Evolutionary conservation across 345 rosid species (phyloP).

Genomic region (Salix suchowensis): DNA sequence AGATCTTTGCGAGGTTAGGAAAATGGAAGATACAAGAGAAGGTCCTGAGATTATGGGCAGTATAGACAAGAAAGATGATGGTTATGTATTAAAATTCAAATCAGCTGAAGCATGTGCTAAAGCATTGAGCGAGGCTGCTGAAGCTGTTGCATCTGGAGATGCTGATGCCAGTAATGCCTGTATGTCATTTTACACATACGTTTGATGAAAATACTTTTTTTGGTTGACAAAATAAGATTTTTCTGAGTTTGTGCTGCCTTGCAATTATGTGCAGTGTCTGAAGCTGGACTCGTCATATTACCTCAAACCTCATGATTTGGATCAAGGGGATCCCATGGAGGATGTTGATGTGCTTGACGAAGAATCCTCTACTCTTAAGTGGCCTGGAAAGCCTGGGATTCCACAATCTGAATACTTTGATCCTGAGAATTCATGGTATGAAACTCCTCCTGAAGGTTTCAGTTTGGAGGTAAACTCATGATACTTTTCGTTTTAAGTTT

Average conservation of each 20-base stretch:
- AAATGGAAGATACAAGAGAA: constrained; percentile 28
- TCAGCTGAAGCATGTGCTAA: constrained; percentile 80
- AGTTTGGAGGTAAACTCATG: constrained; percentile 50
- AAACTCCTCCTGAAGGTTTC: constrained; percentile 80
- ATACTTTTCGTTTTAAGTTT: background rate
- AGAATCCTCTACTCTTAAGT: constrained; percentile 45
- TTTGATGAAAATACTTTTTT: background rate
- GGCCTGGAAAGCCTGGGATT: constrained; percentile 64
- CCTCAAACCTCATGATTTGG: constrained; percentile 40
- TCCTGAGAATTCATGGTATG: constrained; percentile 79
- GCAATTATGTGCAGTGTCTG: constrained; percentile 40
- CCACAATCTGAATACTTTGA: constrained; percentile 54
- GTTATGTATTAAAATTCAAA: constrained; percentile 33
- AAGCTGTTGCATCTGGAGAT: constrained; percentile 60
- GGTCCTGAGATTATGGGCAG: constrained; percentile 11
- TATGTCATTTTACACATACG: constrained; percentile 22
- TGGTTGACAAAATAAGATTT: constrained; percentile 4
- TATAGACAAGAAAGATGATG: constrained; percentile 22
- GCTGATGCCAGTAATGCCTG: constrained; percentile 52
- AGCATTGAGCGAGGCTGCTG: constrained; percentile 75
- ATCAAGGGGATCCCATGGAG: constrained; percentile 27
- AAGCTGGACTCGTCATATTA: constrained; percentile 68
- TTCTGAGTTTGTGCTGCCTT: background rate
- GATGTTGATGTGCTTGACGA: constrained; percentile 29
- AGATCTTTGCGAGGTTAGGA: constrained; percentile 51